Conservation (phyloP, 1,284 basidiomycete species). For the Phellopilus nigrolimitatus region DNA sequence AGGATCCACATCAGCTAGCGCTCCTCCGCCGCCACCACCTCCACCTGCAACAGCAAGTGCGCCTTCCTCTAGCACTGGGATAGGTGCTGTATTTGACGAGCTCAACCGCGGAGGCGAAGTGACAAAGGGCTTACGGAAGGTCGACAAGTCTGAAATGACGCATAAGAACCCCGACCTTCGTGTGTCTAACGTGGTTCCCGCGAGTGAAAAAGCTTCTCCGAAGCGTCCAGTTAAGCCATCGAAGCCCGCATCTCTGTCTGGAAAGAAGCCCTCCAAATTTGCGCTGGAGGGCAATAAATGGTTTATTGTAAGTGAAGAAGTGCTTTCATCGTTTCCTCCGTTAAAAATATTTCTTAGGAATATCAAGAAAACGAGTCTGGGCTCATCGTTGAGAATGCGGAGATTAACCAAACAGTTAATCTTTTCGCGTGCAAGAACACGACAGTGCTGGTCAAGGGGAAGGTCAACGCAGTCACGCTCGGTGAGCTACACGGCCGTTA, state of each 20-base stretch:
- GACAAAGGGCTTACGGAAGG: slow-evolving; percentile 88
- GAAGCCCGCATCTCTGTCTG: slow-evolving; percentile 75
- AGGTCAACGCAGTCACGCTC: slow-evolving; percentile 92
- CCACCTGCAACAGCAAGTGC: slow-evolving; percentile 30
- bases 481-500: too few species aligned
- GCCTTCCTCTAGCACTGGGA: slow-evolving; percentile 47
- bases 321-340: slow-evolving; percentile 1
- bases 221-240: slow-evolving; percentile 73
- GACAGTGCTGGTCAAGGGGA: slow-evolving; percentile 87
- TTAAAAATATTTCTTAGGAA: slow-evolving; percentile 53
- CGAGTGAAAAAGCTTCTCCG: slow-evolving; percentile 35
- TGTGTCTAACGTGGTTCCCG: slow-evolving; percentile 60
- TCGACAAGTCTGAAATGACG: slow-evolving; percentile 95
- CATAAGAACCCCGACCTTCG: slow-evolving; percentile 96
- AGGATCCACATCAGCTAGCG: slow-evolving; percentile 46
- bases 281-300: slow-evolving; percentile 93
- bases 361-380: slow-evolving; percentile 82
- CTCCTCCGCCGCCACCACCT: slow-evolving; percentile 51
- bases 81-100: slow-evolving; percentile 87
- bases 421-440: slow-evolving; percentile 90
- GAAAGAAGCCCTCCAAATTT: slow-evolving; percentile 93
- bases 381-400: slow-evolving; percentile 75
- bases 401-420: slow-evolving; percentile 84
- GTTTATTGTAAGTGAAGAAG: slow-evolving; percentile 65
- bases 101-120: slow-evolving; percentile 89